Base-by-base conservation (phyloP, 768 basidiomycete genomes). In the Lenzites betulinus region DNA sequence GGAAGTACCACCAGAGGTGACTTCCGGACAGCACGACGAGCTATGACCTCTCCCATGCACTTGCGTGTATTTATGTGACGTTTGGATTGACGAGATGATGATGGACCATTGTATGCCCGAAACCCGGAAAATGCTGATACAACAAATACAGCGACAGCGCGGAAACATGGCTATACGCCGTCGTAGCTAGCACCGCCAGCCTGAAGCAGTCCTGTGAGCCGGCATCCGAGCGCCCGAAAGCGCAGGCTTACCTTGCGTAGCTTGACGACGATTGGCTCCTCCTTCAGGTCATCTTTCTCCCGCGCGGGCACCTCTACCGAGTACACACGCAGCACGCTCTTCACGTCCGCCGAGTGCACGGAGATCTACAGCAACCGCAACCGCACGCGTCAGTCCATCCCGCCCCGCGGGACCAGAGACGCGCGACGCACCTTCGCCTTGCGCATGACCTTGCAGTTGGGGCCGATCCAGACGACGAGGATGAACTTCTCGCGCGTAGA, bases 131-230 rank as follows among this genome's bases (percentile, higher is more conserved):
- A 54, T 54, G 42, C 18, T 49, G 42, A 63, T 55, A 63, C 49
- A 58, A 58, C 30, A 48, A 62, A 38, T 49, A 54, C 62, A 63
- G 36, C 28, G 49, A 41, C 35, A 36, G 54, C 55, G 51, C 20
- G 55, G 47, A 5, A 30, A 35, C 38, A 28, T n/a, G n/a, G 57
- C 81, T 76, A 91, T 63, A 90, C 87, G 51, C 92, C 90, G 73
- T 94, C 92, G 75, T 94, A 93, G 73, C 89, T 93, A 35, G 92
- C 92, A 57, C 92, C 92, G 65, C 92, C 92, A 64, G 89, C 92
- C 92, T 93, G 26, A n/a, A n/a, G 43, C 2, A 16, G 1, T 12
- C 11, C 54, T 30, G 25, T 36, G 33, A 59, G 60, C 56, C 62
- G 54, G 54, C 33, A 58, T 26, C 41, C 47, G 41, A 47, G 44